Evolutionary conservation across 1,284 basidiomycete species (phyloP).

Genomic region (Ustilago bromivora): DNA sequence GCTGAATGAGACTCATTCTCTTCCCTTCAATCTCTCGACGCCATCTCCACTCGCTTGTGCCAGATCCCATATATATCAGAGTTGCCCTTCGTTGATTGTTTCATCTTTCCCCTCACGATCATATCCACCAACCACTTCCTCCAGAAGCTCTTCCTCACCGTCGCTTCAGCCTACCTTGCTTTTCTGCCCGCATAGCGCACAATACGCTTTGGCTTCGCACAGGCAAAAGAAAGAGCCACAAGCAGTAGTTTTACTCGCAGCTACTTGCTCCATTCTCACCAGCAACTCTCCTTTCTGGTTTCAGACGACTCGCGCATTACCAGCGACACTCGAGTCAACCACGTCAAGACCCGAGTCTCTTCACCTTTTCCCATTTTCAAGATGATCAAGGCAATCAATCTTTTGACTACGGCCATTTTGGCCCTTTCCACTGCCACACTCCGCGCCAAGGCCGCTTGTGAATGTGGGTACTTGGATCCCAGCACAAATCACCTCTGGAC

Average conservation of each 20-base stretch:
- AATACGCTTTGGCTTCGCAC: conserved; percentile 22
- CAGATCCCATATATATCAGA: conserved; percentile 31
- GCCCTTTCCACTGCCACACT: conserved; percentile 31
- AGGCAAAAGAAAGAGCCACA: conserved; percentile 1
- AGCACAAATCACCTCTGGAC: conserved; percentile 58
- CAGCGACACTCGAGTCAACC: neutral
- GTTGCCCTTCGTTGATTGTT: neutral
- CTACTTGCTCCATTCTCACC: neutral
- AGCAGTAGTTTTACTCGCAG: neutral
- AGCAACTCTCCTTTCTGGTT: conserved; percentile 2
- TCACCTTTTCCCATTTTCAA: neutral
- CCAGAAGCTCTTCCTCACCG: conserved; percentile 10
- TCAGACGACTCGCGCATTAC: neutral
- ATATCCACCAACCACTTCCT: neutral
- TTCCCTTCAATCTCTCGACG: neutral
- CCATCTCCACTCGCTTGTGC: conserved; percentile 7
- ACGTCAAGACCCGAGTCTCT: neutral
- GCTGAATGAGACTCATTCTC: conserved; percentile 17
- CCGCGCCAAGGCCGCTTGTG: conserved; percentile 43
- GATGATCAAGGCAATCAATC: conserved; percentile 32
- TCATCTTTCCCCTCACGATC: neutral
- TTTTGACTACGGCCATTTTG: conserved; percentile 28
- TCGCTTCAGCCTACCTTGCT: conserved; percentile 15
- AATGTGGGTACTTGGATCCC: conserved; percentile 62
- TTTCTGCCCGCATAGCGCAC: conserved; percentile 31